Evolutionary conservation across 257 asterid species (phyloP).

Genomic region (Perilla frutescens): DNA sequence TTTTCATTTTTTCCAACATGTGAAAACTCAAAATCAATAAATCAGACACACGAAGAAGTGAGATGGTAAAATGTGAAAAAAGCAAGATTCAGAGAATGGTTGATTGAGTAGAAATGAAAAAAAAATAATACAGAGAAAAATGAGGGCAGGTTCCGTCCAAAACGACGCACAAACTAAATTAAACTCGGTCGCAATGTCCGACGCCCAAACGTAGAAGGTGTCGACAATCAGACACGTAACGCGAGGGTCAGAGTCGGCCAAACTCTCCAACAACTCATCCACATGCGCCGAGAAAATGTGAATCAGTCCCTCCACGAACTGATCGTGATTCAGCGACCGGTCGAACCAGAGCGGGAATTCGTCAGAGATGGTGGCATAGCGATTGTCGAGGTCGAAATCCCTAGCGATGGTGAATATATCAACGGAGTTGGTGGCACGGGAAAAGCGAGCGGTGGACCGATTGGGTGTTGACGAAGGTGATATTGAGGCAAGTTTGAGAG

Average conservation of each 20-base stretch:
- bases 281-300: slow-evolving; percentile 54
- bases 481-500: slow-evolving; percentile 68
- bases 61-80: not conserved
- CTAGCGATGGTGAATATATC: too few species aligned
- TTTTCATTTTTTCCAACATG: too few species aligned
- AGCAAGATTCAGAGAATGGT: too few species aligned
- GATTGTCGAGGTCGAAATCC: slow-evolving; percentile 67
- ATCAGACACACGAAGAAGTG: too few species aligned
- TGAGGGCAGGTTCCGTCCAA: too few species aligned
- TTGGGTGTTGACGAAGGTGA: slow-evolving; percentile 76
- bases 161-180: slow-evolving; percentile 61
- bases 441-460: slow-evolving; percentile 67
- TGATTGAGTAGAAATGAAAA: too few species aligned
- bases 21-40: too few species aligned
- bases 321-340: slow-evolving; percentile 62
- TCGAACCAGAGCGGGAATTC: slow-evolving; percentile 72
- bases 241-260: slow-evolving; percentile 53
- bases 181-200: slow-evolving; percentile 57
- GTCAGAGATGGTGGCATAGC: slow-evolving; percentile 65
- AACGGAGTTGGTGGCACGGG: slow-evolving; percentile 45
- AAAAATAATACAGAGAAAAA: too few species aligned
- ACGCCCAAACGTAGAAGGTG: slow-evolving; percentile 67
- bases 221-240: slow-evolving; percentile 66
- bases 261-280: slow-evolving; percentile 55
- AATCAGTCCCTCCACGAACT: too few species aligned